These are phyloP conservation scores for Lactifluus hygrophoroides DNA, from an alignment of 768 basidiomycete genomes.

Conservation along the genomic window DNA sequence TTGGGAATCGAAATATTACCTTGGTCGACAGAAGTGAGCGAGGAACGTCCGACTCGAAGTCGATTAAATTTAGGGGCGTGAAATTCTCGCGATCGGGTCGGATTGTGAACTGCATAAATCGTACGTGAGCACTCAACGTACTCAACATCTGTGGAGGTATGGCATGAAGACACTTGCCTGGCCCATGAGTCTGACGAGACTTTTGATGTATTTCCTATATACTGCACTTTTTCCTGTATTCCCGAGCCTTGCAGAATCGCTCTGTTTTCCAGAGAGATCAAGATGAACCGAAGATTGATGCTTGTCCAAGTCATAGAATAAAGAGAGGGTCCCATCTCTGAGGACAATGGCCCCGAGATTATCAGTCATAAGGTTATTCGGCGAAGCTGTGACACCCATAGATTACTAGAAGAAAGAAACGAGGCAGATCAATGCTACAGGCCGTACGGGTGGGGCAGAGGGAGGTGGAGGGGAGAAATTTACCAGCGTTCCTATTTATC, in stretches of 20 bases:
- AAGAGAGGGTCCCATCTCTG: too few species aligned
- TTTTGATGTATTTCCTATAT: conserved; percentile 87
- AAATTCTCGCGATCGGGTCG: conserved; percentile 65
- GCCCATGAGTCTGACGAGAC: conserved; percentile 72
- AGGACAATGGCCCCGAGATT: conserved; percentile 75
- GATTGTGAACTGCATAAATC: conserved; percentile 54
- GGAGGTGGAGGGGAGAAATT: too few species aligned
- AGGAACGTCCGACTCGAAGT: conserved; percentile 52
- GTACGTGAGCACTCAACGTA: neutral
- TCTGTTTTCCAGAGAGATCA: conserved; percentile 86
- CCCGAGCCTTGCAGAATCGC: conserved; percentile 76
- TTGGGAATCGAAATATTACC: conserved; percentile 29
- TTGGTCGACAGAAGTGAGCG: conserved; percentile 76
- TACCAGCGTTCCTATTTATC: too few species aligned
- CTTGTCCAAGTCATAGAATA: conserved; percentile 69
- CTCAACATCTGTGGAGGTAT: neutral
- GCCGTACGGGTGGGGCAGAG: neutral
- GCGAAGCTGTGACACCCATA: conserved; percentile 29
- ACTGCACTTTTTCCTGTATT: conserved; percentile 77
- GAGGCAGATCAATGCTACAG: neutral
- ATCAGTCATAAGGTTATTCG: conserved; percentile 60
- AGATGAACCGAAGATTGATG: conserved; percentile 86
- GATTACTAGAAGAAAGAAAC: neutral
- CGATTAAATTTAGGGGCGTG: conserved; percentile 59
- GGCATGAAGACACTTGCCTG: conserved; percentile 41